Evolutionary conservation across 2,329 filamentous ascomycete species (phyloP).

Genomic region (Penicillium sp.): DNA sequence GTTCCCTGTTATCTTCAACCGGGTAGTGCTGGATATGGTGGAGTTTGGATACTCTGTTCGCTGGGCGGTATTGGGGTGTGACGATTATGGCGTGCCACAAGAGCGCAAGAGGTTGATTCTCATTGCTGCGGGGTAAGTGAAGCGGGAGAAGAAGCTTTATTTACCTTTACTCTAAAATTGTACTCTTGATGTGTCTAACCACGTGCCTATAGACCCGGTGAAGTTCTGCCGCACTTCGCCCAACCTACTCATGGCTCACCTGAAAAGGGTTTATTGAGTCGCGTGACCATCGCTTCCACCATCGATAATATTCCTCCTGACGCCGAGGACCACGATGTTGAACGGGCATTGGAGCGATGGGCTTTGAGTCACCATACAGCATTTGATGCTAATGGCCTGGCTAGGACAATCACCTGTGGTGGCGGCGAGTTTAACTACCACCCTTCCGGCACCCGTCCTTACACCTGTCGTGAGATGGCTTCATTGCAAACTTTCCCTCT

Average conservation of each 20-base stretch:
- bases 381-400: slow-evolving; percentile 51
- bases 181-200: background rate
- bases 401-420: slow-evolving; percentile 59
- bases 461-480: slow-evolving; percentile 66
- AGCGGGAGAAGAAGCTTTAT: background rate
- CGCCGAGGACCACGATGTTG: slow-evolving; percentile 44
- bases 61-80: slow-evolving; percentile 59
- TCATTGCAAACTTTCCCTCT: slow-evolving; percentile 66
- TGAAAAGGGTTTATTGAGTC: slow-evolving; percentile 31
- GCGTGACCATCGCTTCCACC: slow-evolving; percentile 42
- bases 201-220: slow-evolving; percentile 59
- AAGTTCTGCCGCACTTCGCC: slow-evolving; percentile 65
- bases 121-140: slow-evolving; percentile 51
- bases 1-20: slow-evolving; percentile 56
- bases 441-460: slow-evolving; percentile 59
- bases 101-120: slow-evolving; percentile 49
- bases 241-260: slow-evolving; percentile 52
- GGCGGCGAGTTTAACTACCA: slow-evolving; percentile 62
- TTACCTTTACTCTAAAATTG: background rate
- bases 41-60: slow-evolving; percentile 63
- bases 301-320: slow-evolving; percentile 41
- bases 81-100: slow-evolving; percentile 51
- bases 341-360: slow-evolving; percentile 19
- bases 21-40: slow-evolving; percentile 62
- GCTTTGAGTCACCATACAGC: slow-evolving; percentile 32